A percentile compares a stretch with the other conserved stretches of the same genome.
phyloP scores from a whole-genome alignment of 2,329 filamentous ascomycete species.

The Fonsecaea monophora region DNA sequence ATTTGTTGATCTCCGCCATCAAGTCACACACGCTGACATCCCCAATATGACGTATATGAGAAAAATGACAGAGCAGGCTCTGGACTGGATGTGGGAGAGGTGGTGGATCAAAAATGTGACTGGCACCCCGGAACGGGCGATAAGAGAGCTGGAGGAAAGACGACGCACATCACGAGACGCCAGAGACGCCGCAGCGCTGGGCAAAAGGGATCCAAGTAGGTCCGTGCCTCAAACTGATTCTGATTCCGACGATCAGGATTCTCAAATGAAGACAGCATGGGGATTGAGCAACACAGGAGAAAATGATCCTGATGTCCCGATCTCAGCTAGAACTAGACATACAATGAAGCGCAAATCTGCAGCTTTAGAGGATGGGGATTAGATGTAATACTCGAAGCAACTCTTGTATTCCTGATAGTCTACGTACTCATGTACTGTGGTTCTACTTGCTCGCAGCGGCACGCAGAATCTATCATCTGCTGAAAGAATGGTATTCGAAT shows the following conservation, averaged over 20 bases:
- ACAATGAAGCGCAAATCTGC: conserved; percentile 11
- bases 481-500: no score
- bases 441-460: neutral
- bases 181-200: conserved; percentile 13
- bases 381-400: neutral
- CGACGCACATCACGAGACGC: conserved; percentile 21
- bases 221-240: neutral
- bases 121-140: conserved; percentile 30
- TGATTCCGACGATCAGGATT: neutral
- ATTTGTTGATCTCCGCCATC: conserved; percentile 82
- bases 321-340: neutral
- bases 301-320: neutral
- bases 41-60: conserved; percentile 73
- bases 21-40: conserved; percentile 80
- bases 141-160: conserved; percentile 32
- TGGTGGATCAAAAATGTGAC: conserved; percentile 39
- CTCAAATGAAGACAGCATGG: neutral
- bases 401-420: neutral
- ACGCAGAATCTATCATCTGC: no score
- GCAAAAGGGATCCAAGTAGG: neutral
- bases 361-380: conserved; percentile 3
- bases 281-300: neutral
- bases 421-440: neutral
- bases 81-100: conserved; percentile 76
- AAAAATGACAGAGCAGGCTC: conserved; percentile 66